Evolutionary conservation across 148 eudicot species (phyloP).

Genomic region (Diospyros lotus): DNA sequence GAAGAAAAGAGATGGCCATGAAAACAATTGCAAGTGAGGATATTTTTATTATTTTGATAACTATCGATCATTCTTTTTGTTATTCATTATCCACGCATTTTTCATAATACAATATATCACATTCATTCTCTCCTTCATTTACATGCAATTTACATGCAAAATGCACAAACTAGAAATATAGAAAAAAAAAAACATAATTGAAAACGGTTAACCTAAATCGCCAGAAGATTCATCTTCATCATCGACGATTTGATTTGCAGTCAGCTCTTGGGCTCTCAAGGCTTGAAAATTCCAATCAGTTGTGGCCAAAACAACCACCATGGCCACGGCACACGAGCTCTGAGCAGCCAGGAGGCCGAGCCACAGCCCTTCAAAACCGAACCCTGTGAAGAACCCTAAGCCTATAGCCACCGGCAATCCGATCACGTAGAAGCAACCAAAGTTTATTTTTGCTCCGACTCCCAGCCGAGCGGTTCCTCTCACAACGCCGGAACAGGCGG

Average conservation of each 20-base stretch:
- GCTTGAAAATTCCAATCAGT: slow-evolving; percentile 68
- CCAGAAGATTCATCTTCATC: background rate
- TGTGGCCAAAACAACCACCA: slow-evolving; percentile 37
- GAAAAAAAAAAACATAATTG: no score
- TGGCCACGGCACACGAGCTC: slow-evolving; percentile 33
- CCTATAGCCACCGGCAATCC: slow-evolving; percentile 76
- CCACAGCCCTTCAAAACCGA: slow-evolving; percentile 42
- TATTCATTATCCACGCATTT: no score
- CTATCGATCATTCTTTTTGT: no score
- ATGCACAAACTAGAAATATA: no score
- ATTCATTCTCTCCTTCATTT: no score
- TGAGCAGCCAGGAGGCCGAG: slow-evolving; percentile 40
- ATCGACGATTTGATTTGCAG: slow-evolving; percentile 13
- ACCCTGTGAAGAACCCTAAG: slow-evolving; percentile 20
- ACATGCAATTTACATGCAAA: no score
- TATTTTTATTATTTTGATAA: no score
- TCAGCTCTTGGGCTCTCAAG: slow-evolving; percentile 43
- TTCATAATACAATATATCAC: no score
- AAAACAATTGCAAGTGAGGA: no score
- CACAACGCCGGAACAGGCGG: slow-evolving; percentile 70
- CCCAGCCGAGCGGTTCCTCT: slow-evolving; percentile 79
- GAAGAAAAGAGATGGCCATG: no score
- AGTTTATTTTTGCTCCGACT: slow-evolving; percentile 63
- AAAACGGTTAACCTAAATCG: no score
- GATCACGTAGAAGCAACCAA: slow-evolving; percentile 73